Base-by-base conservation (phyloP, 2,329 filamentous ascomycete genomes). In the Zasmidium cellare region DNA sequence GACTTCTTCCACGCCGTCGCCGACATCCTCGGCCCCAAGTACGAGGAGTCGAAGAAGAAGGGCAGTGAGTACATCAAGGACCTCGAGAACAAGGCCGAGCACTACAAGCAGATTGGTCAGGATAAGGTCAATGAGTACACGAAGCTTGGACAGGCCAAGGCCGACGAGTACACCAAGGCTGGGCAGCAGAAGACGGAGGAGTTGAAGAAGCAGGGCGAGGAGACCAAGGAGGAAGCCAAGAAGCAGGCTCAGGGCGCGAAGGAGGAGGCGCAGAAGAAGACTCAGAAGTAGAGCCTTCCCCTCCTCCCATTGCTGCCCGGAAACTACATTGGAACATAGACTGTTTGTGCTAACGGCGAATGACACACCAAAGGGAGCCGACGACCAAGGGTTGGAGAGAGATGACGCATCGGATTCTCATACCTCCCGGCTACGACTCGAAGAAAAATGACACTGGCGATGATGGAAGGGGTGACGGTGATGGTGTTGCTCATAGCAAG, bases 1-100 rank as follows among this genome's bases (percentile, higher is more conserved):
- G 72, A 74, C 65, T 65, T 69, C 61, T 69, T 72, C 61, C 65
- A 70, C 22, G 35, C 62, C 54, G 56, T 72, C 38, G 64, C 68
- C 53, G 67, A 73, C 59, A 68, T 65, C 57, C 63, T 74, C 45
- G 67, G 68, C 16, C 67, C 69, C 51, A 70, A 69, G 61, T 69
- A 69, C 64, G 68, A 74, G 46, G 70, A 71, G 59, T 61, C 62
- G 61, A 71, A 73, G 66, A 65, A 72, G 67, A 73, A 71, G 61
- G 65, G 63, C 28, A 53, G 68, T 59, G 63, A 69, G 25, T 66
- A 68, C 49, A 60, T 69, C 48, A 55, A 64, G 16, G 55, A 65
- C 7, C 62, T 65, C 51, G 57, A 70, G 53, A 63, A 70, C 24
- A 64, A 64, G 35, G 65, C 66, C n/a, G 60, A 65, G 41, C 53